phyloP scores from a whole-genome alignment of 176 grass and related monocot genomes.

The Cymbopogon citratus region DNA sequence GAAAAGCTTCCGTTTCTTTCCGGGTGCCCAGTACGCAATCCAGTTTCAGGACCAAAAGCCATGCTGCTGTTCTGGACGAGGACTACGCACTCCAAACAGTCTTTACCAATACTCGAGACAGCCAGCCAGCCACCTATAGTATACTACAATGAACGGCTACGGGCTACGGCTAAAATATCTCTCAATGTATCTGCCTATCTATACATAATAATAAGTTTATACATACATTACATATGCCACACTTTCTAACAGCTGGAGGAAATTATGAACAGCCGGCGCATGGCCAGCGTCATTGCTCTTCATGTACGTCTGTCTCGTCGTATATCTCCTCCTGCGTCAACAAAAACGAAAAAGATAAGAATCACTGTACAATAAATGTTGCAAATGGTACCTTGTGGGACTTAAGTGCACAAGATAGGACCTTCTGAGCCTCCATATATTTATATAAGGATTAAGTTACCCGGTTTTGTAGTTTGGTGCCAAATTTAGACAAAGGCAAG shows the following conservation, averaged over 20 bases:
- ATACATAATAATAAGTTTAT: background rate
- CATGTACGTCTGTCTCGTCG: conserved; percentile 85
- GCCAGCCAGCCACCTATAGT: background rate
- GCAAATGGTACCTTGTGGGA: no score
- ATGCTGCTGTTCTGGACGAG: background rate
- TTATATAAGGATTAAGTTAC: background rate
- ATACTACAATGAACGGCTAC: background rate
- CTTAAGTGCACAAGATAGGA: no score
- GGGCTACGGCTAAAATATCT: background rate
- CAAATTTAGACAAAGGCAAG: background rate
- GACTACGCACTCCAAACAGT: background rate
- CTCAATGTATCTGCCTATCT: background rate
- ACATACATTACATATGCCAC: background rate
- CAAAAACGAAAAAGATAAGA: background rate
- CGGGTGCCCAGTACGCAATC: background rate
- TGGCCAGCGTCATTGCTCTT: conserved; percentile 45
- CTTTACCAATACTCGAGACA: background rate
- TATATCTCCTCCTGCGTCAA: conserved; percentile 83
- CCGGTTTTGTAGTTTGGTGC: background rate
- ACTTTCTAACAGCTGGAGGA: background rate
- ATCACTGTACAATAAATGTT: no score
- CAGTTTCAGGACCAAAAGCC: background rate
- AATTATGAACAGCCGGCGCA: background rate
- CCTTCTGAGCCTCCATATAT: background rate
- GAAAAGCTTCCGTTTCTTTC: background rate